Evolutionary conservation across 805 yeast species (phyloP), one percentile per base, ranked within the genome.

Genomic region (Ogataea dorogensis): DNA sequence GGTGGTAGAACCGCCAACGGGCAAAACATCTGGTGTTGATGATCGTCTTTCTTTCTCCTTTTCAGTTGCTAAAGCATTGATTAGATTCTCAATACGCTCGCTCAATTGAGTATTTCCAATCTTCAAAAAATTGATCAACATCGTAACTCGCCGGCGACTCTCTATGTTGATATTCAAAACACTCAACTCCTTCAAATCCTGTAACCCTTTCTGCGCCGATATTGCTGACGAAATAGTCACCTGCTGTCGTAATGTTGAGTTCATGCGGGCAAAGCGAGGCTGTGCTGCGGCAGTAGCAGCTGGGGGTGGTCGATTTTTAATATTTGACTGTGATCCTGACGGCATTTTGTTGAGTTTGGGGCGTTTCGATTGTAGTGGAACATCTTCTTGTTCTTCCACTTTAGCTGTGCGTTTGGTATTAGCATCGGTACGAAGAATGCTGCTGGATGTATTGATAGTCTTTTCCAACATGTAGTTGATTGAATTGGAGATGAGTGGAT

Each of bases 101-200:
- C 81, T 79, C 20, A 88, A 68, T 50, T 82, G 86, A 38, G 76
- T 77, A 52, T 86, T 88, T 3, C 96, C 96, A 32, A 86, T 67
- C 53, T 82, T 81, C 38, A 88, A 65, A 34, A 89, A 68, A 48
- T 87, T 89, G 30, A 89, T 68, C 50, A 95, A 78, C 53, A 91
- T 83, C 23, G 84, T 79, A 30, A 88, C 56, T 46, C 89, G 71
- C 46, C 81, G 80, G 42, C 86, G 75, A 17, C 89, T 81, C 51
- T 86, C 95, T 38, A 77, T 70, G 38, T 55, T 59, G 4, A 63
- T 31, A 40, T 63, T 63, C 19, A 61, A 40, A 4, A 58, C 46
- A 24, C 64, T 56, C 17, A 63, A 43, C 23, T 62, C 64, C 29
- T 56, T 63, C 13, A 63, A 38, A 36, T 63, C 63, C 31, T 58